Conservation (phyloP, 345 rosid species). For the Aquilaria yunnanensis region DNA sequence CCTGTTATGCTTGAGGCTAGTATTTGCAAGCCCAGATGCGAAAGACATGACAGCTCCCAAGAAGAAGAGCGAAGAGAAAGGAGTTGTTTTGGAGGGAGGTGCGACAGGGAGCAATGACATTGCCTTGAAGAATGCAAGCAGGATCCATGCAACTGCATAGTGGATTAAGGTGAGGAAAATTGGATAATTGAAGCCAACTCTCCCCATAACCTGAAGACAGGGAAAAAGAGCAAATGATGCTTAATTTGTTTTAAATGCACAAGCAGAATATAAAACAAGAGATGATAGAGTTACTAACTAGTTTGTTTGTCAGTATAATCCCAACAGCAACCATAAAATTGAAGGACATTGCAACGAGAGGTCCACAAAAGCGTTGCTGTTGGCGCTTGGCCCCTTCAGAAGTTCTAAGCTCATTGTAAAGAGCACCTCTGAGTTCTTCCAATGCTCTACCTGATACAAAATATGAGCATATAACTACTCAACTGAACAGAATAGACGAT, state of each 20-base stretch:
- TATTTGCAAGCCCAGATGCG: constrained; percentile 92
- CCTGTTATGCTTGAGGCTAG: constrained; percentile 91
- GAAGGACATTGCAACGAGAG: constrained; percentile 78
- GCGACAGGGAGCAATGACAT: constrained; percentile 72
- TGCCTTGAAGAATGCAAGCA: constrained; percentile 69
- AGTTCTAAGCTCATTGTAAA: constrained; percentile 78
- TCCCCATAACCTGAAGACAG: constrained; percentile 69
- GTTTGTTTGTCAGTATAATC: constrained; percentile 79
- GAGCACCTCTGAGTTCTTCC: constrained; percentile 77
- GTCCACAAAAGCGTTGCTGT: constrained; percentile 83
- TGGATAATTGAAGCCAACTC: constrained; percentile 80
- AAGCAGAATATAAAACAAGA: background rate
- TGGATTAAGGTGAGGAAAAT: constrained; percentile 82
- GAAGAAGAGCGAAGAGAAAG: constrained; percentile 68
- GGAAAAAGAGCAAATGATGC: background rate
- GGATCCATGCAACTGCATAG: constrained; percentile 70
- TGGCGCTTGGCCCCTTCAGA: constrained; percentile 86
- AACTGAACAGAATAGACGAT: background rate
- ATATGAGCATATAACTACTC: background rate
- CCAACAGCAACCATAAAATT: constrained; percentile 85
- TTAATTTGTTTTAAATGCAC: background rate
- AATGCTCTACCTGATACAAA: constrained; percentile 55
- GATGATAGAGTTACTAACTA: constrained; percentile 27
- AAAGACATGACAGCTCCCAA: constrained; percentile 91
- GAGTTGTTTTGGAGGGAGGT: constrained; percentile 81